Percentiles rank a stretch among this genome's conserved stretches.
Conservation (phyloP, 1,284 basidiomycete species). For the Rhizoctonia solani region DNA sequence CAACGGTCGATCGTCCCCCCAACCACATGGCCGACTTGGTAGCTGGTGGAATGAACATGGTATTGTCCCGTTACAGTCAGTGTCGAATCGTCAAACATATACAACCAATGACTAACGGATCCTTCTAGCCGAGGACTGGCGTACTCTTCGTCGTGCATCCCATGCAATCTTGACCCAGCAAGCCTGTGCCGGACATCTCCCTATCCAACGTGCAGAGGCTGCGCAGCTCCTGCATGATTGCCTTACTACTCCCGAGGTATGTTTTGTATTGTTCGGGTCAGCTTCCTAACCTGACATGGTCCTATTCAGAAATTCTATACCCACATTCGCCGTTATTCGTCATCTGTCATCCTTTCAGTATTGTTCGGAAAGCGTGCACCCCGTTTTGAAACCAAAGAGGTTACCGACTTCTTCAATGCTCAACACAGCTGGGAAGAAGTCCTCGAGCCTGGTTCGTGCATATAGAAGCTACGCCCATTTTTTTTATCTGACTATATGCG, state of each 20-base stretch:
- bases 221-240: slow-evolving; percentile 47
- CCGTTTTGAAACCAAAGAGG: slow-evolving; percentile 41
- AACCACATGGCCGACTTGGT: slow-evolving; percentile 41
- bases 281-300: background rate
- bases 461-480: background rate
- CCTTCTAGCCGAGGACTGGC: slow-evolving; percentile 45
- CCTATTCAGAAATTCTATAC: slow-evolving; percentile 42
- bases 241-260: slow-evolving; percentile 45
- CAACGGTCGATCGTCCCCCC: slow-evolving; percentile 42
- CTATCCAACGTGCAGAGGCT: slow-evolving; percentile 45
- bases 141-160: slow-evolving; percentile 44
- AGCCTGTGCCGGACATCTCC: slow-evolving; percentile 41
- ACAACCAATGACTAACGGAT: background rate
- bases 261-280: slow-evolving; percentile 1
- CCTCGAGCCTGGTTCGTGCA: slow-evolving; percentile 43
- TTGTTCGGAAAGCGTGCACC: slow-evolving; percentile 45
- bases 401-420: slow-evolving; percentile 43
- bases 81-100: background rate
- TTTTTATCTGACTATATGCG: background rate
- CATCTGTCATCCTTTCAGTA: slow-evolving; percentile 44
- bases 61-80: slow-evolving; percentile 43
- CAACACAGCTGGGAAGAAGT: slow-evolving; percentile 43
- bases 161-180: slow-evolving; percentile 44
- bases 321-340: slow-evolving; percentile 43
- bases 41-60: slow-evolving; percentile 39